A percentile compares a stretch with the other conserved stretches of the same genome.
Evolutionary conservation across 2,329 filamentous ascomycete genomes (phyloP).

Genomic region (Paraphoma chrysanthemicola): DNA sequence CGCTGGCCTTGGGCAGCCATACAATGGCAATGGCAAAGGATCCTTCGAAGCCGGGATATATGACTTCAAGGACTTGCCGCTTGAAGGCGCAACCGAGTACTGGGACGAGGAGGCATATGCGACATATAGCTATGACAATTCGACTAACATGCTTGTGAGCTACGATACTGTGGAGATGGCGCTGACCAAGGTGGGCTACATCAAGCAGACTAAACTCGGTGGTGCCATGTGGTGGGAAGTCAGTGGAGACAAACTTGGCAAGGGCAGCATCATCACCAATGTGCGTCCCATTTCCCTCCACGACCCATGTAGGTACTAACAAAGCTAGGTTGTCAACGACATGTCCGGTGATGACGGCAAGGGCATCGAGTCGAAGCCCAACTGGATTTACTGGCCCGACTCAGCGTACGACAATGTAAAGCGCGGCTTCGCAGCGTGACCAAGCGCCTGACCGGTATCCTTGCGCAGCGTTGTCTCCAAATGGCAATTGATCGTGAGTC

Average conservation of each 20-base stretch:
- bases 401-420: constrained; percentile 60
- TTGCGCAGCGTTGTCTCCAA: constrained; percentile 1
- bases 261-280: constrained; percentile 66
- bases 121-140: constrained; percentile 77
- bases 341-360: constrained; percentile 49
- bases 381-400: constrained; percentile 57
- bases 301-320: neutral
- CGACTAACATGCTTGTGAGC: constrained; percentile 71
- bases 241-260: constrained; percentile 73
- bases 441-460: neutral
- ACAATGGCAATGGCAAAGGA: constrained; percentile 75
- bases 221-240: constrained; percentile 99
- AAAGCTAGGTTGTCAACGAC: constrained; percentile 43
- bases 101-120: constrained; percentile 71
- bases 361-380: constrained; percentile 55
- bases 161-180: constrained; percentile 76
- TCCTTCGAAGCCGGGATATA: constrained; percentile 80
- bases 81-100: constrained; percentile 68
- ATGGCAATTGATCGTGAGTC: neutral
- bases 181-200: constrained; percentile 73
- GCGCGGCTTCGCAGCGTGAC: constrained; percentile 49
- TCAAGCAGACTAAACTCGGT: constrained; percentile 72
- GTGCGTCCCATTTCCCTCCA: constrained; percentile 27
- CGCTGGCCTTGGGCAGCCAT: constrained; percentile 73
- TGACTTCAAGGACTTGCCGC: constrained; percentile 87